Evolutionary conservation across 179 eudicot species (phyloP).

Genomic region (Spinacia oleracea): DNA sequence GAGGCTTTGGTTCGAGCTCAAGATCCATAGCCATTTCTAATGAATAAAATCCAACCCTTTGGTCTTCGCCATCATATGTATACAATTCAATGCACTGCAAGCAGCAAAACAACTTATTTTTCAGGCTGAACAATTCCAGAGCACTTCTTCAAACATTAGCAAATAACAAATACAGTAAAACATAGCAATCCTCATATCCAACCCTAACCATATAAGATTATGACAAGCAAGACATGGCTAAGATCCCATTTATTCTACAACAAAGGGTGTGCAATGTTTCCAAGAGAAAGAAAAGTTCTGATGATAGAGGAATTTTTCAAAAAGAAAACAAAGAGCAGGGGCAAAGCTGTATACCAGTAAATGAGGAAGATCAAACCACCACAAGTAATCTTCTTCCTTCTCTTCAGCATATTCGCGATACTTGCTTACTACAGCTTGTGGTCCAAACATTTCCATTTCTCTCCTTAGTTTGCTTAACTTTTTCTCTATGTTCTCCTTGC

Average conservation of each 20-base stretch:
- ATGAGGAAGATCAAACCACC: constrained; percentile 96
- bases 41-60: constrained; percentile 74
- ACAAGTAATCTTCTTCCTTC: constrained; percentile 81
- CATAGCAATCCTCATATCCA: neutral
- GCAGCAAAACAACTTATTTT: constrained; percentile 7
- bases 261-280: neutral
- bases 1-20: constrained; percentile 81
- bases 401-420: constrained; percentile 78
- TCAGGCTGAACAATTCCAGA: neutral
- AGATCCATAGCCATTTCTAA: constrained; percentile 92
- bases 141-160: neutral
- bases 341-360: constrained; percentile 55
- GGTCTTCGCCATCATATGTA: constrained; percentile 58
- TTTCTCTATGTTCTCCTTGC: constrained; percentile 54
- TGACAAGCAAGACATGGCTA: neutral
- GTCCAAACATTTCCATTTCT: constrained; percentile 92
- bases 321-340: neutral
- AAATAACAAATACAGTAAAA: neutral
- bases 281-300: neutral
- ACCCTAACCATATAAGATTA: neutral
- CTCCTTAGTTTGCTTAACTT: constrained; percentile 71
- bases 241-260: neutral
- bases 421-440: constrained; percentile 88
- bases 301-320: too few species aligned
- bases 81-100: constrained; percentile 86